Evolutionary conservation across 225 moss, liverwort and hornwort species (phyloP), one percentile per base, ranked within the genome.

Genomic region (Straminergon stramineum): DNA sequence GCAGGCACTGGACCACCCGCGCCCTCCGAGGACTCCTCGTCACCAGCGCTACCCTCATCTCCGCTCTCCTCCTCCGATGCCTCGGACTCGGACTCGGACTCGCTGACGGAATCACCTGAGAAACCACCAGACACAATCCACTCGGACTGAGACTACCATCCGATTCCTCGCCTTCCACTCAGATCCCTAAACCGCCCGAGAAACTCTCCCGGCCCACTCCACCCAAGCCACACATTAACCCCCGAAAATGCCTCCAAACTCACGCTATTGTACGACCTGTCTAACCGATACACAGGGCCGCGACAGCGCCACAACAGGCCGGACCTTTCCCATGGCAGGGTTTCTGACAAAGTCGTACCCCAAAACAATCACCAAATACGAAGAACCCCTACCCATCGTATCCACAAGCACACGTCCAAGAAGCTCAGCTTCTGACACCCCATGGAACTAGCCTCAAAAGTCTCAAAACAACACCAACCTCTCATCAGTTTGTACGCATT

Each of bases 401-500:
- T 60, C 79, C 52, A 74, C 86, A 37, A 86, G 27, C 74, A 84
- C 43, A 37, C 55, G 55, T 43, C 79, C 31, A 22, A 81, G 13
- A 48, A 76, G 11, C 64, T 77, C 87, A 77, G 43, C 39, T 64
- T 57, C 5, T 7, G 66, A 82, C 41, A 83, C 75, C 91, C 82
- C 28, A 20, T 27, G 41, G 81, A 62, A 62, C 81, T 4, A 30
- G 43, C 26, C 61, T 28, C 73, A 77, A 77, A 65, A 58, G 73
- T 32, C 77, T 51, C 77, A 41, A 52, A 85, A 70, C 15, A 57
- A 63, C 39, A 88, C 90, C 82, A 90, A 97, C 97, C 97, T 94
- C 92, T 90, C 90, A 85, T 91, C 86, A 79, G 86, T 51, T 90
- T 89, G 84, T 98, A 98, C 79, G 93, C 91, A 55, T 91, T 92